phyloP scores from a whole-genome alignment of 768 basidiomycete species.

The Psilocybe sp. region DNA sequence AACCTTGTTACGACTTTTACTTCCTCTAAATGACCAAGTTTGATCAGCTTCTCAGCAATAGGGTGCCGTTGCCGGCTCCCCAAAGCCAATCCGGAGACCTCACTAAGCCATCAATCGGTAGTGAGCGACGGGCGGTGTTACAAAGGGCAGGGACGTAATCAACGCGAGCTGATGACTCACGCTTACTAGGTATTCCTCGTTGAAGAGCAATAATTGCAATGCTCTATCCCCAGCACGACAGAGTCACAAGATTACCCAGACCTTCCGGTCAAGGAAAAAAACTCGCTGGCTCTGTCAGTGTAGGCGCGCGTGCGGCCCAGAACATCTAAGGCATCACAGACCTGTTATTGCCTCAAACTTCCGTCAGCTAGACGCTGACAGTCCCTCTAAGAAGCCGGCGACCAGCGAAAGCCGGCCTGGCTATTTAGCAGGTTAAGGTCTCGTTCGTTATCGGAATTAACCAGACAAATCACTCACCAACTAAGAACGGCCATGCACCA shows the following conservation, averaged over 20 bases:
- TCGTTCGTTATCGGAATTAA: conserved; percentile 95
- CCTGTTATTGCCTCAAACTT: too few relatives aligned
- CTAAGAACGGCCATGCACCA: too few relatives aligned
- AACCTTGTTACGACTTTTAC: too few relatives aligned
- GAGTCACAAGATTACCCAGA: conserved; percentile 39
- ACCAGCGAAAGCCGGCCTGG: conserved; percentile 72
- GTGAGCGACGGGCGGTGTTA: conserved; percentile 89
- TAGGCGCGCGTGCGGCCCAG: too few relatives aligned
- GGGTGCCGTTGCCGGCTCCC: conserved; percentile 53
- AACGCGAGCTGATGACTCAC: too few relatives aligned
- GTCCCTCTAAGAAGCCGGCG: conserved; percentile 83
- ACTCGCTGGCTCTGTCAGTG: too few relatives aligned
- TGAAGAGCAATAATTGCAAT: conserved; percentile 92
- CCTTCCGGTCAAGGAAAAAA: conserved; percentile 78
- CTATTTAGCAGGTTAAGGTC: conserved; percentile 94
- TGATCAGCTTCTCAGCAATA: too few relatives aligned
- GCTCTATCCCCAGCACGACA: conserved; percentile 68
- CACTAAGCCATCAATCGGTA: conserved; percentile 91
- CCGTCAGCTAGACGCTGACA: too few relatives aligned
- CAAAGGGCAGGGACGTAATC: too few relatives aligned
- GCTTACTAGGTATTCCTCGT: too few relatives aligned
- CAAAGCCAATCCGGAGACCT: conserved; percentile 79
- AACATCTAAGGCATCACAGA: too few relatives aligned
- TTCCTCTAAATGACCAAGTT: too few relatives aligned
- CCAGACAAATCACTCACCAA: conserved; percentile 95